A percentile compares a stretch with the other conserved stretches of the same genome.
Evolutionary conservation across 2,329 filamentous ascomycete species (phyloP).

Genomic region (Penicillium hordei): DNA sequence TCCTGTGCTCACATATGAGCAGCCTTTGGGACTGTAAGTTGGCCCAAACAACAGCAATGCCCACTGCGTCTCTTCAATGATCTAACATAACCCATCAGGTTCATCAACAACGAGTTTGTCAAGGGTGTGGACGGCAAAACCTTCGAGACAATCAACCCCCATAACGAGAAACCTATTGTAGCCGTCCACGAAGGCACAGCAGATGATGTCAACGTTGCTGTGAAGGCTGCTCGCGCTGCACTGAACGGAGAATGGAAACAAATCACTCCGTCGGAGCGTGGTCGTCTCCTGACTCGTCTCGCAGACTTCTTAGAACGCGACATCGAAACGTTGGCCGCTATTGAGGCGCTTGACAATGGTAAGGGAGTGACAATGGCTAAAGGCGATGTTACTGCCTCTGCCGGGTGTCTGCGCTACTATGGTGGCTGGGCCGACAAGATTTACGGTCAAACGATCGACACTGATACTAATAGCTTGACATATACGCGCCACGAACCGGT

Average conservation of each 20-base stretch:
- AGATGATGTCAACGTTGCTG: slow-evolving; percentile 10
- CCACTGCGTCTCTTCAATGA: not conserved
- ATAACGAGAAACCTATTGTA: slow-evolving; percentile 8
- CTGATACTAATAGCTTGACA: slow-evolving; percentile 2
- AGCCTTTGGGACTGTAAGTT: slow-evolving; percentile 10
- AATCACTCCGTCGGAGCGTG: slow-evolving; percentile 5
- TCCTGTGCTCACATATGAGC: slow-evolving; percentile 6
- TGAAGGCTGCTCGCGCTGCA: slow-evolving; percentile 5
- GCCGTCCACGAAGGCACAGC: slow-evolving; percentile 6
- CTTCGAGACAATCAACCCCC: slow-evolving; percentile 7
- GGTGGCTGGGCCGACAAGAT: slow-evolving; percentile 14
- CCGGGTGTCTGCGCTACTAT: slow-evolving; percentile 8
- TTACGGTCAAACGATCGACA: slow-evolving; percentile 12
- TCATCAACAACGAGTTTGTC: slow-evolving; percentile 9
- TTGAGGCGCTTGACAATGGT: slow-evolving; percentile 16
- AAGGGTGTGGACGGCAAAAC: slow-evolving; percentile 6
- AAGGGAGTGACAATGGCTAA: slow-evolving; percentile 11
- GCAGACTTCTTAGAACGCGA: slow-evolving; percentile 12
- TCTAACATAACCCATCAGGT: not conserved
- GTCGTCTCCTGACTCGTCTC: slow-evolving; percentile 7
- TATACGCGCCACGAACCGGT: slow-evolving; percentile 59
- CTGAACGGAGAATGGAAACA: slow-evolving; percentile 9
- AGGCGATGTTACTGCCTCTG: slow-evolving; percentile 1
- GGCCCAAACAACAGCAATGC: not conserved
- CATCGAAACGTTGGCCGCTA: slow-evolving; percentile 8